Evolutionary conservation across 1,284 basidiomycete species (phyloP).

Genomic region (Volvariella volvacea): DNA sequence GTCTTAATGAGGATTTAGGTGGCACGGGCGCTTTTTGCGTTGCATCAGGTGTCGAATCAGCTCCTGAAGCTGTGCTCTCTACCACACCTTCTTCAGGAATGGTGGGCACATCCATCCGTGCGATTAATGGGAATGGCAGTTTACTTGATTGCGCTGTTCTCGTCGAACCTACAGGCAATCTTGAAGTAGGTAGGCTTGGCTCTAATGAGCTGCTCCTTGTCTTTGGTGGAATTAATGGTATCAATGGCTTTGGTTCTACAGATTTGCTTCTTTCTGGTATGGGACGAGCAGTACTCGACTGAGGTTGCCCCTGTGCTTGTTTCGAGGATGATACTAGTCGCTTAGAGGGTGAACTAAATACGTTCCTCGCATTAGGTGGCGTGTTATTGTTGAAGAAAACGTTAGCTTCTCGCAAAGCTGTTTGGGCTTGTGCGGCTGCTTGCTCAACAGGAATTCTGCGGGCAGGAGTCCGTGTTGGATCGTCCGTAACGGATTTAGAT

Average conservation of each 20-base stretch:
- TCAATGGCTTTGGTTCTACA: constrained; percentile 24
- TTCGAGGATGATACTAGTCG: too few relatives aligned
- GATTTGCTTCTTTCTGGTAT: constrained; percentile 21
- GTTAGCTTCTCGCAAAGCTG: neutral
- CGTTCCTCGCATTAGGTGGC: too few relatives aligned
- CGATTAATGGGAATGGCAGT: constrained; percentile 41
- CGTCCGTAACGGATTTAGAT: constrained; percentile 13
- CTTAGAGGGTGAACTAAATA: too few relatives aligned
- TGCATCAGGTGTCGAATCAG: constrained; percentile 9
- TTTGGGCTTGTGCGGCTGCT: constrained; percentile 24
- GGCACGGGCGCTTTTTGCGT: constrained; percentile 9
- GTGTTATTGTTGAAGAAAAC: too few relatives aligned
- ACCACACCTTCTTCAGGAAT: constrained; percentile 6
- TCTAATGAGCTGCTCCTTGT: constrained; percentile 23
- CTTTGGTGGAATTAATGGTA: constrained; percentile 14
- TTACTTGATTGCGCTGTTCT: constrained; percentile 15
- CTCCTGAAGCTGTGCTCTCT: constrained; percentile 6
- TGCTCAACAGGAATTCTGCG: constrained; percentile 50
- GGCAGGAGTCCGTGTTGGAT: constrained; percentile 47
- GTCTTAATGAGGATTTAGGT: constrained; percentile 42
- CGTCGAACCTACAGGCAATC: constrained; percentile 8
- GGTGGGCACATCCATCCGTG: constrained; percentile 15
- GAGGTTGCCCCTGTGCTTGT: constrained; percentile 11
- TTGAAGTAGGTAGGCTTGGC: constrained; percentile 5
- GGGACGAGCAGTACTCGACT: constrained; percentile 8